Evolutionary conservation across 1,284 basidiomycete genomes (phyloP).

Genomic region (Athelia psychrophila): DNA sequence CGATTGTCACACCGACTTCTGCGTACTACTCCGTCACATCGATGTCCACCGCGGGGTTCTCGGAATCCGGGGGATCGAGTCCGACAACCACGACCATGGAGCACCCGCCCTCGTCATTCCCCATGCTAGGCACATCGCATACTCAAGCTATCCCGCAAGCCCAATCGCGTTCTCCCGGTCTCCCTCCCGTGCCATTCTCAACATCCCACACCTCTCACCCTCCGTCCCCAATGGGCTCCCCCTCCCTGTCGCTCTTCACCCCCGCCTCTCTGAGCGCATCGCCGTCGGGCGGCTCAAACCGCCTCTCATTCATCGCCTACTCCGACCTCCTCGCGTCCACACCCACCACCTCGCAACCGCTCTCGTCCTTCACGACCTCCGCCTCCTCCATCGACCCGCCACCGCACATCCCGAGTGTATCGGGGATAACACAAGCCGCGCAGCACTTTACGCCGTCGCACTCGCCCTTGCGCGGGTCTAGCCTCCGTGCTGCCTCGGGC

Average conservation of each 20-base stretch:
- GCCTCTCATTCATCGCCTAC: conserved; percentile 84
- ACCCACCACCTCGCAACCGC: conserved; percentile 66
- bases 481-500: background rate
- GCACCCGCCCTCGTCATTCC: conserved; percentile 25
- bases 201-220: conserved; percentile 17
- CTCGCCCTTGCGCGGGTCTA: background rate
- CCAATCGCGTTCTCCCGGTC: conserved; percentile 11
- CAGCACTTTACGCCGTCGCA: background rate
- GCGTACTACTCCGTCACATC: conserved; percentile 39
- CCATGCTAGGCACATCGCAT: conserved; percentile 21
- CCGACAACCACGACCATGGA: conserved; percentile 40
- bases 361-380: conserved; percentile 68
- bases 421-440: conserved; percentile 34
- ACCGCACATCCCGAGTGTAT: conserved; percentile 62
- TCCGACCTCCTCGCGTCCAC: conserved; percentile 78
- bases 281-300: conserved; percentile 52
- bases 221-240: conserved; percentile 23
- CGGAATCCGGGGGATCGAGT: conserved; percentile 31
- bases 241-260: conserved; percentile 18
- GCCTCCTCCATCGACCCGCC: conserved; percentile 51
- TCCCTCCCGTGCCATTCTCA: conserved; percentile 21
- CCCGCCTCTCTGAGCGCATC: conserved; percentile 31
- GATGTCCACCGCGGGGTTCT: conserved; percentile 20
- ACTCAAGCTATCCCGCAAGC: conserved; percentile 17
- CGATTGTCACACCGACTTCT: conserved; percentile 44